Evolutionary conservation across 306 rosid genomes (phyloP), one percentile per base, ranked within the genome.

Genomic region (Phaseolus lunatus): DNA sequence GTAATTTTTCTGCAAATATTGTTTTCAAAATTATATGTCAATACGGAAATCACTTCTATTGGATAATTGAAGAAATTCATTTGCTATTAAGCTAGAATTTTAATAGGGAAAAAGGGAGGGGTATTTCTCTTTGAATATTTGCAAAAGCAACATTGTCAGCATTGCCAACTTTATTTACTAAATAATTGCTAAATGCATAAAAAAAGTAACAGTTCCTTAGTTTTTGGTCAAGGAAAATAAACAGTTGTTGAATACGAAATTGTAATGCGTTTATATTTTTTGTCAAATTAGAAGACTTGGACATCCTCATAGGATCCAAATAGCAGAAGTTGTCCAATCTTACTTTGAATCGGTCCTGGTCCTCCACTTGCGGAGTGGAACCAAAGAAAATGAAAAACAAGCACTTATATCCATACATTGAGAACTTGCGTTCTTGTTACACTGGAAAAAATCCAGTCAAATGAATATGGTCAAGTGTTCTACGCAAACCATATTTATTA

Each of bases 401-500:
- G 14, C 35, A 67, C 70, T 64, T 61, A 9, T 58, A 53, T 73
- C 56, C 79, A 62, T 24, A 24, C 39, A 43, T 20, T 49, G 47
- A 59, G 56, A 43, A 49, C 67, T 7, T 44, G 22, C 47, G 50
- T 58, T 69, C 70, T 54, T 57, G 56, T 86, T 85, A 91, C 82
- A 86, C 63, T 3, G 99, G 99, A 81, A 96, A 84, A 78, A 66
- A 74, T 83, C 99, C 98, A 0, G 97, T 89, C 64, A 70, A 56
- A 72, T 58, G 89, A 76, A 96, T 93, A 87, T 96, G 99, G 4
- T 93, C 93, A 29, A 96, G 97, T 1, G 98, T 96, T 14, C 76
- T 29, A 58, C 90, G 91, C 73, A 96, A 78, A 49, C 99, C 98
- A 61, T 89, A 91, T 75, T 78, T 91, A 56, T 73, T 86, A 75